Percentiles rank a stretch among this genome's conserved stretches.
Evolutionary conservation across 495 filamentous ascomycete species (phyloP).

Genomic region (Penicillium fimorum): DNA sequence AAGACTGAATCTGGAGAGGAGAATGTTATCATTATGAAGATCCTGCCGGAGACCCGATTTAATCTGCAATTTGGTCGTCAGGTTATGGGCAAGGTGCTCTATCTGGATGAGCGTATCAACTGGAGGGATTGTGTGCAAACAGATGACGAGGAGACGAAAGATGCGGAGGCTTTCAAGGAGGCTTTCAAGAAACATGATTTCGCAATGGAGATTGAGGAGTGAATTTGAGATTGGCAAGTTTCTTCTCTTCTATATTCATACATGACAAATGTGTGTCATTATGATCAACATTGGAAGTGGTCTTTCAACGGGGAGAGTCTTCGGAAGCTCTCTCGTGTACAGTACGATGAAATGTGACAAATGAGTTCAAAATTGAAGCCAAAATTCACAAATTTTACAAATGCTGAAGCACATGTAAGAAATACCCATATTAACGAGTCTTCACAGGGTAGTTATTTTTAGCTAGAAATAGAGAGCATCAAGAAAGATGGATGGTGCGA

Average conservation of each 20-base stretch:
- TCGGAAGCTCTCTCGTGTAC: not conserved
- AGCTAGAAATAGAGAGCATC: not conserved
- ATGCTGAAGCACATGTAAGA: not conserved
- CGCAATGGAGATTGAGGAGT: constrained; percentile 38
- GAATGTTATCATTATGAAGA: constrained; percentile 49
- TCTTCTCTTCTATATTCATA: not conserved
- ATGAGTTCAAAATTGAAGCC: constrained; percentile 1
- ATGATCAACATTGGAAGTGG: not conserved
- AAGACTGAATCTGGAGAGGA: constrained; percentile 28
- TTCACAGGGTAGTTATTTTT: not conserved
- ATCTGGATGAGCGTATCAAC: constrained; percentile 65
- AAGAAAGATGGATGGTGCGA: not conserved
- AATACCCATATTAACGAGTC: not conserved
- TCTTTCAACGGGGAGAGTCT: not conserved
- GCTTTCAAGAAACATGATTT: constrained; percentile 91
- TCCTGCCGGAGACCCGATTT: constrained; percentile 55
- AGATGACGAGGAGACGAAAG: constrained; percentile 70
- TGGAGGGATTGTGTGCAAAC: constrained; percentile 84
- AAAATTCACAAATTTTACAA: not conserved
- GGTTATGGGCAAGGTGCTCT: constrained; percentile 85
- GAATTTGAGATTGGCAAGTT: not conserved
- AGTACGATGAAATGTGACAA: constrained; percentile 8
- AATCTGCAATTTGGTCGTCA: constrained; percentile 67
- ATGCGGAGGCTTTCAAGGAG: constrained; percentile 76
- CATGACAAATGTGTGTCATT: not conserved